Conservation (phyloP, 441 rosid species). For the Sinapis alba region DNA sequence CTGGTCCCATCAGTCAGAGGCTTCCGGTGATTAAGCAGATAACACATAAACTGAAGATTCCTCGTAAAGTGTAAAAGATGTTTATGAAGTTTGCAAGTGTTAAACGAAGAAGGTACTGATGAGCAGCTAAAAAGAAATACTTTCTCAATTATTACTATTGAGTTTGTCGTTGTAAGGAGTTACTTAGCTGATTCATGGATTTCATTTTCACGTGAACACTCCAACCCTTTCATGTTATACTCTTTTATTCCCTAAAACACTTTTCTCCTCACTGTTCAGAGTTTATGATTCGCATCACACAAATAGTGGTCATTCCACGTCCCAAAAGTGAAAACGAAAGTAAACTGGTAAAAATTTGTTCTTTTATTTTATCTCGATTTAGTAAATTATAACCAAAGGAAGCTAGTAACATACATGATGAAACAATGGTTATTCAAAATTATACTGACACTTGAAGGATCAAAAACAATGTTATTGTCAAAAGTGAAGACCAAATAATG, state of each 20-base stretch:
- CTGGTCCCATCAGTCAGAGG: conserved; percentile 80
- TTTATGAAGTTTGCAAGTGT: conserved; percentile 17
- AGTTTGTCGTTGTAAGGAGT: conserved; percentile 22
- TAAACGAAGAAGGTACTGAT: background rate
- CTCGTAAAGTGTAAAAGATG: conserved; percentile 32
- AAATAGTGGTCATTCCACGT: background rate
- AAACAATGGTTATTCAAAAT: conserved; percentile 1
- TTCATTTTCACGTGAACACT: conserved; percentile 5
- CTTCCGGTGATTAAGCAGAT: conserved; percentile 74
- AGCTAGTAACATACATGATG: background rate
- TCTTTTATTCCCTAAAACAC: no score
- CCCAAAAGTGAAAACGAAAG: background rate
- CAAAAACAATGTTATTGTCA: background rate
- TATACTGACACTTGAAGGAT: background rate
- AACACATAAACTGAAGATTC: conserved; percentile 72
- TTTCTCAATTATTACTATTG: background rate
- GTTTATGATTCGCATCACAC: background rate
- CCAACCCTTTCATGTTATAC: background rate
- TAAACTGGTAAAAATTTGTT: background rate
- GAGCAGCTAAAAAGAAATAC: background rate
- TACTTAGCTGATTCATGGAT: conserved; percentile 1
- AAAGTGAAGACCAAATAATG: conserved; percentile 2
- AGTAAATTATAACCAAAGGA: background rate
- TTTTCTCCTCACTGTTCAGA: background rate
- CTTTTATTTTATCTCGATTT: background rate